phyloP scores from a whole-genome alignment of 2,329 filamentous ascomycete species.

The Didymella segeticola region DNA sequence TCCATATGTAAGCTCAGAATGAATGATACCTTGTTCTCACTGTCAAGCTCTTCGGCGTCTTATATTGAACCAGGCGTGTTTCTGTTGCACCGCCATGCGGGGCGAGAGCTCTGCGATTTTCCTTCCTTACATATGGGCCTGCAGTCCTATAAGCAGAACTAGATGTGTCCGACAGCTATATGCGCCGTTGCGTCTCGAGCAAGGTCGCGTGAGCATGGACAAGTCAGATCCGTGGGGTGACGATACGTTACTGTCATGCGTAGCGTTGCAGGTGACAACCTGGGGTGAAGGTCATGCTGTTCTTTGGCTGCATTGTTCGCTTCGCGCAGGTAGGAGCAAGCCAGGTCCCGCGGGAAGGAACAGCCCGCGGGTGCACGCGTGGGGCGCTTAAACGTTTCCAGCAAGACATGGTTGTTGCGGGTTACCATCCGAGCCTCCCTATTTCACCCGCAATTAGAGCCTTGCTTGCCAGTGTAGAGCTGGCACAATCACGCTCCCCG shows the following conservation, averaged over 20 bases:
- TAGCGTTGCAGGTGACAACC: neutral
- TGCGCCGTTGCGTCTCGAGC: neutral
- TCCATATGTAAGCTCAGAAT: neutral
- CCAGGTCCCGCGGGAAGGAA: slow-evolving; percentile 12
- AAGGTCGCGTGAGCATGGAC: neutral
- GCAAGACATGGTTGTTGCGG: neutral
- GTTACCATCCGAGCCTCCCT: slow-evolving; percentile 5
- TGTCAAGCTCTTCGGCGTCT: neutral
- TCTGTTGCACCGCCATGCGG: neutral
- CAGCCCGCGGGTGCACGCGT: slow-evolving; percentile 9
- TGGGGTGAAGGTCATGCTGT: neutral
- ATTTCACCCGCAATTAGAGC: slow-evolving; percentile 15
- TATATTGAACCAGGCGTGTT: neutral
- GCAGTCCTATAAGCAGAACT: neutral
- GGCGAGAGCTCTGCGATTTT: neutral
- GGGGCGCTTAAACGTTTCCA: neutral
- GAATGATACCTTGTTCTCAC: neutral
- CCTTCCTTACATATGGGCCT: neutral
- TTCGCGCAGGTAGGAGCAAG: neutral
- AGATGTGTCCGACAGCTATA: neutral
- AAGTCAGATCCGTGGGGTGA: neutral
- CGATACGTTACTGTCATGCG: neutral
- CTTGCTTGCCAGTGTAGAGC: neutral
- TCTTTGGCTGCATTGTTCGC: neutral
- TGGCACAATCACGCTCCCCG: slow-evolving; percentile 1